Conservation (phyloP, 352 stramenopile species). For the Pythium oligandrum region DNA sequence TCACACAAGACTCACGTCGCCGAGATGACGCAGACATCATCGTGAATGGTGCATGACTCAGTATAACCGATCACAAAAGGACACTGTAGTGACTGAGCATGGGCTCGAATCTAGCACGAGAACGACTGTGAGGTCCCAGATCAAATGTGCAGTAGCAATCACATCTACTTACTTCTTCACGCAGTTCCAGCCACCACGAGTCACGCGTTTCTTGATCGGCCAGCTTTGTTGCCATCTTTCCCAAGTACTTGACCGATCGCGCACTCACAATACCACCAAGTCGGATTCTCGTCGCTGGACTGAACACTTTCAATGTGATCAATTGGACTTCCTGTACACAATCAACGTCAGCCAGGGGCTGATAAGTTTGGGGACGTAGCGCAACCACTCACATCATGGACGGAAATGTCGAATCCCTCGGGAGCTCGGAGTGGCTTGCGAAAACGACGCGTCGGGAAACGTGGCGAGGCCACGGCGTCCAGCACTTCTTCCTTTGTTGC, state of each 20-base stretch:
- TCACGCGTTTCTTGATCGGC: slow-evolving; percentile 97
- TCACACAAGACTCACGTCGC: slow-evolving; percentile 72
- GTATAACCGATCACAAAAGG: slow-evolving; percentile 96
- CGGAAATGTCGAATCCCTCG: slow-evolving; percentile 69
- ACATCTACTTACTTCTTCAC: slow-evolving; percentile 84
- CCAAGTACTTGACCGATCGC: slow-evolving; percentile 87
- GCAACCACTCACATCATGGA: slow-evolving; percentile 52
- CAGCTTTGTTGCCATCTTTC: slow-evolving; percentile 92
- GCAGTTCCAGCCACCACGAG: slow-evolving; percentile 96
- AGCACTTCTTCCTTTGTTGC: too few relatives aligned
- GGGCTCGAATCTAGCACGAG: slow-evolving; percentile 81
- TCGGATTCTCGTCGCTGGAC: slow-evolving; percentile 64
- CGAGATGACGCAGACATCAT: slow-evolving; percentile 96
- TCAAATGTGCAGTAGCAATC: neutral
- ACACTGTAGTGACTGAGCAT: slow-evolving; percentile 95
- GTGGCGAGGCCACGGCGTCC: slow-evolving; percentile 28
- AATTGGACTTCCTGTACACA: slow-evolving; percentile 89
- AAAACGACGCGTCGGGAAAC: slow-evolving; percentile 47
- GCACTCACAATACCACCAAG: slow-evolving; percentile 83
- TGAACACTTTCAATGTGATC: slow-evolving; percentile 93
- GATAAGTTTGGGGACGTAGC: neutral
- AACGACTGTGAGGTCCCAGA: neutral
- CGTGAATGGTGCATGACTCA: slow-evolving; percentile 96
- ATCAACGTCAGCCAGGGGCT: neutral
- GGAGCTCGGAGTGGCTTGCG: slow-evolving; percentile 43